Evolutionary conservation across 2,329 filamentous ascomycete genomes (phyloP).

Genomic region (Fusarium chlamydosporum): DNA sequence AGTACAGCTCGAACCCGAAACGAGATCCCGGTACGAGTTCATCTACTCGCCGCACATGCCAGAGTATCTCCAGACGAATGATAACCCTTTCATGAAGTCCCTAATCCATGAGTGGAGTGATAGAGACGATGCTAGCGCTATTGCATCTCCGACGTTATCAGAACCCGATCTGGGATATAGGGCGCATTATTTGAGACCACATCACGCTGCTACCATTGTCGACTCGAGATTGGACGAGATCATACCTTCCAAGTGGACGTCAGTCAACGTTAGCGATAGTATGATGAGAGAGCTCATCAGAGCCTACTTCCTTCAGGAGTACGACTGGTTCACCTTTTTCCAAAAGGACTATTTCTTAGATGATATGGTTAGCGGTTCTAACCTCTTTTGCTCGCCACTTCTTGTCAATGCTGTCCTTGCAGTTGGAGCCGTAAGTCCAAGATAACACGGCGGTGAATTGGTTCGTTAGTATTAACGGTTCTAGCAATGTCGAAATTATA

Average conservation of each 20-base stretch:
- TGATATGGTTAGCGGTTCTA: constrained; percentile 11
- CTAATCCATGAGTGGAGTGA: constrained; percentile 18
- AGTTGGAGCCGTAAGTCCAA: constrained; percentile 16
- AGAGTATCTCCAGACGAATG: neutral
- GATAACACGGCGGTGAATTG: neutral
- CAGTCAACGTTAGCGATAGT: neutral
- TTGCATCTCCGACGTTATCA: neutral
- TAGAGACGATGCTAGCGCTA: neutral
- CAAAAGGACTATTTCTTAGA: constrained; percentile 27
- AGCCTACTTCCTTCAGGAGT: constrained; percentile 20
- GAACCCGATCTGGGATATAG: neutral
- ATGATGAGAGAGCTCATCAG: constrained; percentile 6
- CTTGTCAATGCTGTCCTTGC: constrained; percentile 26
- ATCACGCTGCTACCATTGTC: constrained; percentile 20
- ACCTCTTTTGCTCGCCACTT: constrained; percentile 13
- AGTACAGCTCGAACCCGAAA: constrained; percentile 15
- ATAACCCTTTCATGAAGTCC: constrained; percentile 20
- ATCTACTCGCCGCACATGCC: constrained; percentile 11
- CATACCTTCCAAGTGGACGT: constrained; percentile 15
- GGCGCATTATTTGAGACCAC: constrained; percentile 24
- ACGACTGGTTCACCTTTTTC: constrained; percentile 21
- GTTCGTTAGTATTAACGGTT: neutral
- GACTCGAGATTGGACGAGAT: constrained; percentile 5
- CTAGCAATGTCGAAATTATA: constrained; percentile 13
- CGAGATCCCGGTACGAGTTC: constrained; percentile 13